phyloP scores from a whole-genome alignment of 2,329 filamentous ascomycete species.

The Teratosphaeria viscida region DNA sequence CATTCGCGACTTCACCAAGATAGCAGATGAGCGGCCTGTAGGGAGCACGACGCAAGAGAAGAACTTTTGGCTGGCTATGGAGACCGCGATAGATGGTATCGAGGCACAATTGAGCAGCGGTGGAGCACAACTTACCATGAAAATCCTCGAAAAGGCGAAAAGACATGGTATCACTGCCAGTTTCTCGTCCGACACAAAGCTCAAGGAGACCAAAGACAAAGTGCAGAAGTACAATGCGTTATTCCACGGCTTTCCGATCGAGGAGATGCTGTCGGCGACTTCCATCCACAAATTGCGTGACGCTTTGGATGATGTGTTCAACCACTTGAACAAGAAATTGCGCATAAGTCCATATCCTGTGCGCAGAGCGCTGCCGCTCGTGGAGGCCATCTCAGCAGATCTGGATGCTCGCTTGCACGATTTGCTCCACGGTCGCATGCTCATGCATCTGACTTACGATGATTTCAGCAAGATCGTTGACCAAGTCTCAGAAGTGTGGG shows the following conservation, averaged over 20 bases:
- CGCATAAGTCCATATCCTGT: constrained; percentile 95
- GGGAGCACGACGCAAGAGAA: constrained; percentile 91
- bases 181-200: constrained; percentile 87
- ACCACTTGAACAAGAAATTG: constrained; percentile 94
- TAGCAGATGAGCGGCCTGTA: constrained; percentile 70
- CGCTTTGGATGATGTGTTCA: constrained; percentile 80
- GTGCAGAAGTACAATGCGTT: constrained; percentile 98
- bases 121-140: constrained; percentile 80
- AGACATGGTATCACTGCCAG: constrained; percentile 96
- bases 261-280: constrained; percentile 86
- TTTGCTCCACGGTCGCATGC: constrained; percentile 70
- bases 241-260: constrained; percentile 94
- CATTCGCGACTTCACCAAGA: constrained; percentile 91
- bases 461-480: constrained; percentile 83
- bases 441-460: constrained; percentile 85
- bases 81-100: constrained; percentile 82
- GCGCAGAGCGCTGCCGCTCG: constrained; percentile 78
- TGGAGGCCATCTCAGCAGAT: constrained; percentile 91
- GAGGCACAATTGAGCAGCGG: constrained; percentile 80
- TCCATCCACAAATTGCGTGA: constrained; percentile 82
- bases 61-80: constrained; percentile 98
- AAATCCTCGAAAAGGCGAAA: constrained; percentile 93
- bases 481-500: constrained; percentile 75
- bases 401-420: constrained; percentile 78
- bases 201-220: constrained; percentile 91